These are phyloP conservation scores for Vitis hybrid DNA, from an alignment of 177 flowering plant species.

Conservation along the genomic window DNA sequence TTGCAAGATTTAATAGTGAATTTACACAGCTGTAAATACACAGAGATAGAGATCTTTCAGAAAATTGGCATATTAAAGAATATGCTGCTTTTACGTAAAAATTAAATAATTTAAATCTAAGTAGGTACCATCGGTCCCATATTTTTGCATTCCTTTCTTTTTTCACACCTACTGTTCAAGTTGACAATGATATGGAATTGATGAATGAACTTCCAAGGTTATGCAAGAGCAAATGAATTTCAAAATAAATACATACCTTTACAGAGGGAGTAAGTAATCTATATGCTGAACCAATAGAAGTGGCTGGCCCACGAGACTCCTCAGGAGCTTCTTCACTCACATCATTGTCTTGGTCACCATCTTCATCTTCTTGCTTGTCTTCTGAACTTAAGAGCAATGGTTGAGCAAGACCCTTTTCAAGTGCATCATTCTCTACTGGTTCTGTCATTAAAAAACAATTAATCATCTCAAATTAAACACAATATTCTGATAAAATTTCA, in stretches of 20 bases:
- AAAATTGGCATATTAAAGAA: no score
- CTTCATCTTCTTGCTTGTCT: constrained; percentile 36
- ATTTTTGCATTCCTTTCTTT: no score
- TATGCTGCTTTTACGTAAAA: no score
- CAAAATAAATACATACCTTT: constrained; percentile 27
- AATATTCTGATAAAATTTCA: no score
- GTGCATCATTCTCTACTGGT: constrained; percentile 32
- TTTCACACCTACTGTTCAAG: no score
- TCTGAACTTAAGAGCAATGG: constrained; percentile 51
- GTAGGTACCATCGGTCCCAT: no score
- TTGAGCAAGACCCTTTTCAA: constrained; percentile 54
- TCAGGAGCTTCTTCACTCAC: constrained; percentile 43
- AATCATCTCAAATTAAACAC: constrained; percentile 60
- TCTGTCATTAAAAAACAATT: constrained; percentile 14
- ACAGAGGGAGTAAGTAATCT: constrained; percentile 53
- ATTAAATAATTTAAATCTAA: no score
- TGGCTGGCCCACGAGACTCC: constrained; percentile 36
- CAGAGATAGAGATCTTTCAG: no score
- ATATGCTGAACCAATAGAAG: constrained; percentile 45
- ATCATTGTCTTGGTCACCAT: constrained; percentile 40
- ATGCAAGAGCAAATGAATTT: not conserved
- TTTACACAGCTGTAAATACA: no score
- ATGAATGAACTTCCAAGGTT: not conserved
- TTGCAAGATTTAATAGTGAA: no score
- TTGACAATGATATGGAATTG: not conserved